Base-by-base conservation (phyloP, 495 filamentous ascomycete genomes). In the Penicillium canariense region DNA sequence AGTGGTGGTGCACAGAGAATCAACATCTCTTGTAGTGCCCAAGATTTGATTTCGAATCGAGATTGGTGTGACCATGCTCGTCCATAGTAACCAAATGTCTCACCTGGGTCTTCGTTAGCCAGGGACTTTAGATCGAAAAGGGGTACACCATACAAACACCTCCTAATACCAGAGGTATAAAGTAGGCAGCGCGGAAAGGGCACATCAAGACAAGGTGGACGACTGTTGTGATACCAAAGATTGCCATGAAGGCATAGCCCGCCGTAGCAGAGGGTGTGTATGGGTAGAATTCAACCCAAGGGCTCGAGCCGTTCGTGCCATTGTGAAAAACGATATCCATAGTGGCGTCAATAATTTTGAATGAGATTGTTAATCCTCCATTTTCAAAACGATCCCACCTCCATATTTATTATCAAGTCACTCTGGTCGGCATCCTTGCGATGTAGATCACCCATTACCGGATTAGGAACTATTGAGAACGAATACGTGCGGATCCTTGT, bases 131-230 rank as follows among this genome's bases (percentile, higher is more conserved):
- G 28, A 11, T 10, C 10, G 32, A 34, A 18, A 27, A 26, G 23
- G 25, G 38, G 17, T n/a, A 11, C 22, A 4, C 67, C 79, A 50
- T 74, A 85, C 82, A 78, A 26, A 81, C 56, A 25, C 79, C 81
- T n/a, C 84, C 81, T 22, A 85, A 52, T 25, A 80, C 49, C 28
- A 86, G 78, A 0, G 78, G 75, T 26, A 82, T 75, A 62, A 82
- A 80, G 62, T 83, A 85, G 69, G 76, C 78, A 5, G 76, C 68
- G 9, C 71, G 62, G 26, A 70, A 70, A 5, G 66, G 67, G 43
- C 77, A 69, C 46, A 75, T 75, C 47, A 74, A 56, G 12, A 78
- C 53, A 3, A 77, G 49, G 43, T 82, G 79, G 0, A 60, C 52
- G 2, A 75, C 28, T 5, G 70, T 76, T 12, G 67, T 57, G 11